phyloP scores from a whole-genome alignment of 768 basidiomycete species.

The Pulveroboletus frians region DNA sequence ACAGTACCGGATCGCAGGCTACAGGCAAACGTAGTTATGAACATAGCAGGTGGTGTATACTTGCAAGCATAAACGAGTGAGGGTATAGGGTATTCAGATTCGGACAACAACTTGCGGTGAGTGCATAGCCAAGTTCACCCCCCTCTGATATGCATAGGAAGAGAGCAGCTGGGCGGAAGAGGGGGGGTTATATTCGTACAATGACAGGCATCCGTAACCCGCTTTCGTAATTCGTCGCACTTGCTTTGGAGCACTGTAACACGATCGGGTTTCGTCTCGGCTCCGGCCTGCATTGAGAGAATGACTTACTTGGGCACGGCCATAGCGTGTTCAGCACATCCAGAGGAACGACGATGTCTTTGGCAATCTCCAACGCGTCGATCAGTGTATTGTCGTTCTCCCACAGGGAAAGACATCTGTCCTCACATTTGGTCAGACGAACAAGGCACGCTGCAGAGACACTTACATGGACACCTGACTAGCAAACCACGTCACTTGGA shows the following conservation, averaged over 20 bases:
- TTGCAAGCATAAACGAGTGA: slow-evolving; percentile 25
- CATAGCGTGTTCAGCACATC: slow-evolving; percentile 68
- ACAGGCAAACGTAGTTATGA: slow-evolving; percentile 23
- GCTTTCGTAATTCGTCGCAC: slow-evolving; percentile 45
- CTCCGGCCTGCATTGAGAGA: slow-evolving; percentile 3
- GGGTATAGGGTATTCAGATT: slow-evolving; percentile 20
- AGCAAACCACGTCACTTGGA: slow-evolving; percentile 66
- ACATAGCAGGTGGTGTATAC: slow-evolving; percentile 27
- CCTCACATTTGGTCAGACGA: neutral
- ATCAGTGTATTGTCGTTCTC: slow-evolving; percentile 52
- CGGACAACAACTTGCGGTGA: neutral
- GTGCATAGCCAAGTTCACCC: slow-evolving; percentile 15
- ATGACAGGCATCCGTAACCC: slow-evolving; percentile 45
- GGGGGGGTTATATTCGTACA: slow-evolving; percentile 39
- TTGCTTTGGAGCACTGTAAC: slow-evolving; percentile 43
- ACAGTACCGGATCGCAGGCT: slow-evolving; percentile 28
- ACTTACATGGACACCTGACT: slow-evolving; percentile 61
- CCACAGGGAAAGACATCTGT: slow-evolving; percentile 64
- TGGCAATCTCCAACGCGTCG: slow-evolving; percentile 61
- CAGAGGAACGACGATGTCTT: slow-evolving; percentile 55
- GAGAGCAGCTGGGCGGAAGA: slow-evolving; percentile 34
- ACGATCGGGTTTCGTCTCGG: slow-evolving; percentile 7
- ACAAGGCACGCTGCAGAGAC: neutral
- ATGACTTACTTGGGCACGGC: slow-evolving; percentile 48
- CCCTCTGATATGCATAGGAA: slow-evolving; percentile 32